Evolutionary conservation across 164 flowering plant species (phyloP).

Genomic region (Macadamia tetraphylla): DNA sequence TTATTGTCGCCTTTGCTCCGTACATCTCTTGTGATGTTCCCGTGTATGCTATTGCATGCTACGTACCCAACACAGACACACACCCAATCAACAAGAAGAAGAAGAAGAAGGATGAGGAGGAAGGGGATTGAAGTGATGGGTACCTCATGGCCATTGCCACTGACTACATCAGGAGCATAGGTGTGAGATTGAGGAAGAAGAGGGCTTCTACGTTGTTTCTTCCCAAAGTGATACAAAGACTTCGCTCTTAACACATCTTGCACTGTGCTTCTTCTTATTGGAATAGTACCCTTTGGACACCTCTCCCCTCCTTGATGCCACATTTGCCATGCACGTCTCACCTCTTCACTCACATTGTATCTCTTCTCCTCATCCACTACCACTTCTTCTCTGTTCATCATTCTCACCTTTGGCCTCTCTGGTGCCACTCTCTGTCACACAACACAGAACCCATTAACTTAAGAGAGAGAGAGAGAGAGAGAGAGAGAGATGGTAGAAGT

Average conservation of each 20-base stretch:
- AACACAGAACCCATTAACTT: too few species aligned
- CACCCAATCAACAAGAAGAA: neutral
- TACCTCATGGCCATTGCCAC: conserved; percentile 96
- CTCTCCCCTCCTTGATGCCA: conserved; percentile 75
- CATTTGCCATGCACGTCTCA: conserved; percentile 59
- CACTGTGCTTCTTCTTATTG: conserved; percentile 70
- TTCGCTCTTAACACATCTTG: conserved; percentile 84
- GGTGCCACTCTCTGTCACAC: conserved; percentile 40
- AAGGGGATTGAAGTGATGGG: neutral
- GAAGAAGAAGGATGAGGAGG: neutral
- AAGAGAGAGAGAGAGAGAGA: neutral
- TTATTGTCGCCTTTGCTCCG: conserved; percentile 89
- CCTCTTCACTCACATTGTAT: neutral
- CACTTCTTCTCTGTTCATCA: conserved; percentile 15
- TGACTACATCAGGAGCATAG: conserved; percentile 78
- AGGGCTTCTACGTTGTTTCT: conserved; percentile 32
- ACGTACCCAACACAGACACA: neutral
- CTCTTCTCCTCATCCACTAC: conserved; percentile 5
- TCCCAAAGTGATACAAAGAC: conserved; percentile 80
- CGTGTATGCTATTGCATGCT: conserved; percentile 97
- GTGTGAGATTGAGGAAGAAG: conserved; percentile 13
- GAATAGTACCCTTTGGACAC: conserved; percentile 85
- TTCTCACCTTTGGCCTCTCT: conserved; percentile 36
- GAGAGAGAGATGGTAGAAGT: neutral
- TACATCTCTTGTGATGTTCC: conserved; percentile 55